Conservation (phyloP, 495 filamentous ascomycete genomes). For the Neurospora terricola region DNA sequence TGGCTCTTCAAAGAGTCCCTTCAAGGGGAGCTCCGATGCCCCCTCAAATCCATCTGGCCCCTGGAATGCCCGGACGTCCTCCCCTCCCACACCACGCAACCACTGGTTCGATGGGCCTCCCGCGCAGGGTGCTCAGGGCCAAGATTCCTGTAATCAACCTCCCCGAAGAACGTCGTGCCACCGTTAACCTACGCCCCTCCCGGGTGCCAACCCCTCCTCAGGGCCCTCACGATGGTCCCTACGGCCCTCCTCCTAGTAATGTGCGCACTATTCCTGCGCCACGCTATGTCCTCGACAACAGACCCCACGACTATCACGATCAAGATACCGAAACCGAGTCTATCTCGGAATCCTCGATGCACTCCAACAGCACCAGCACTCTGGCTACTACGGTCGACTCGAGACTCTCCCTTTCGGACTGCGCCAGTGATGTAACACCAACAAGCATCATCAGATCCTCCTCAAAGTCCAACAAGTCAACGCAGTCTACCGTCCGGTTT, state of each 20-base stretch:
- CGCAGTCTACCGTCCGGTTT: slow-evolving; percentile 21
- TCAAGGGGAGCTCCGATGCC: background rate
- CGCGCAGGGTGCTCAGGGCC: slow-evolving; percentile 25
- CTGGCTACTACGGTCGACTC: slow-evolving; percentile 30
- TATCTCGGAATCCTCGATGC: slow-evolving; percentile 31
- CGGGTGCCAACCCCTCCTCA: slow-evolving; percentile 10
- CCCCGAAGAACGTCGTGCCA: slow-evolving; percentile 17
- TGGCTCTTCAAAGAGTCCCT: background rate
- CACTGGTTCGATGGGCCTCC: slow-evolving; percentile 6
- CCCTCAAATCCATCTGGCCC: background rate
- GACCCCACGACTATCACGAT: slow-evolving; percentile 11
- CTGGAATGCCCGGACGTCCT: background rate
- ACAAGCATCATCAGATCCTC: slow-evolving; percentile 19
- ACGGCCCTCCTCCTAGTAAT: background rate
- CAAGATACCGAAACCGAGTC: slow-evolving; percentile 31
- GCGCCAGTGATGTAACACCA: slow-evolving; percentile 21
- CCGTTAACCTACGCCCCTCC: slow-evolving; percentile 20
- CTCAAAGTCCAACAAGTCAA: slow-evolving; percentile 20
- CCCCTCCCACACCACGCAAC: background rate
- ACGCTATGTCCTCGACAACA: slow-evolving; percentile 11
- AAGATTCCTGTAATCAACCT: slow-evolving; percentile 15
- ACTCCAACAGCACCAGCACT: slow-evolving; percentile 35
- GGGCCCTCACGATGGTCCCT: background rate
- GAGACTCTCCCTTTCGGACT: slow-evolving; percentile 15
- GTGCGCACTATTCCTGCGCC: slow-evolving; percentile 13